These are phyloP conservation scores for Picea abies DNA, from an alignment of 83 land plant genomes.

Conservation along the genomic window DNA sequence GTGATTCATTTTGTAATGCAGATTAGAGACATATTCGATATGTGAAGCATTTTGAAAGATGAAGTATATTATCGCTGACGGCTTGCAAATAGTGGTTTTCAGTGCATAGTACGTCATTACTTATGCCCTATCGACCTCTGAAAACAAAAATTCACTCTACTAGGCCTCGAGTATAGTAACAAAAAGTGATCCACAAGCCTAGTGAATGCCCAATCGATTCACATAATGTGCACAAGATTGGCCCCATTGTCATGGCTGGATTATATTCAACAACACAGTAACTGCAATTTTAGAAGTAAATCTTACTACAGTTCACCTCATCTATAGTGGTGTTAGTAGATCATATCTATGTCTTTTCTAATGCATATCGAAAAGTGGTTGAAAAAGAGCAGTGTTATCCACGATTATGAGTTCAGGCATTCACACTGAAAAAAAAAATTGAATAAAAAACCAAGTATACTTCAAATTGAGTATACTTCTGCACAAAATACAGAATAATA, in stretches of 20 bases:
- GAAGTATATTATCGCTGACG: too few relatives aligned
- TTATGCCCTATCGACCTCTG: neutral
- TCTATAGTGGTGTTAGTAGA: neutral
- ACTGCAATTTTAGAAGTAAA: neutral
- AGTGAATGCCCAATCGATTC: neutral
- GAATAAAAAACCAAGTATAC: too few relatives aligned
- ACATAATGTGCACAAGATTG: neutral
- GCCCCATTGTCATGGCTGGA: neutral
- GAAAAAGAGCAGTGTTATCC: too few relatives aligned
- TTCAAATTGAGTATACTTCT: too few relatives aligned
- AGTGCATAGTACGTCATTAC: neutral
- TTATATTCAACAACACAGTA: neutral
- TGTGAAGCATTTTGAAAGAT: neutral
- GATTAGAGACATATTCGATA: neutral
- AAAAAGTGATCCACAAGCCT: neutral
- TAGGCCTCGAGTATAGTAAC: neutral
- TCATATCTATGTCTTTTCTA: too few relatives aligned
- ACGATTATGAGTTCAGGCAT: too few relatives aligned
- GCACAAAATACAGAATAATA: too few relatives aligned
- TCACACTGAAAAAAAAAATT: too few relatives aligned
- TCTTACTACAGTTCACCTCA: neutral
- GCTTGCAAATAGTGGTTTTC: slow-evolving; percentile 5
- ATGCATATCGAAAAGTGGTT: too few relatives aligned
- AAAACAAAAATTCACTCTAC: neutral
- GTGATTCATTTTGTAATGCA: neutral